phyloP scores from a whole-genome alignment of 2,329 filamentous ascomycete species.

The Taxawa tesnikishii region DNA sequence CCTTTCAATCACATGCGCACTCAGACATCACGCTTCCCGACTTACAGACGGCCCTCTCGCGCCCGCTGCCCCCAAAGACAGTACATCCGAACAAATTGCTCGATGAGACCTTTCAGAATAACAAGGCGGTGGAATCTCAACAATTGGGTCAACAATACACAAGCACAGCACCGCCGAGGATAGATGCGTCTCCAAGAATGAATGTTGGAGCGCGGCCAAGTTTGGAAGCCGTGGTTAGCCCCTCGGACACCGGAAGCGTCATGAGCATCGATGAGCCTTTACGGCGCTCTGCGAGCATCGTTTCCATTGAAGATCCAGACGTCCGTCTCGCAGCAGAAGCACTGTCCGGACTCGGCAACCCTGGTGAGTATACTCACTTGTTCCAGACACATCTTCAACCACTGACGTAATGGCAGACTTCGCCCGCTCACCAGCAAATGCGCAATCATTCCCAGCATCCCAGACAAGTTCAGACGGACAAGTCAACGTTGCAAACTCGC shows the following conservation, averaged over 20 bases:
- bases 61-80: constrained; percentile 17
- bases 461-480: constrained; percentile 13
- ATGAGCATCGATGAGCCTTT: constrained; percentile 26
- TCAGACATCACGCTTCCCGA: constrained; percentile 28
- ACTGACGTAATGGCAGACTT: constrained; percentile 22
- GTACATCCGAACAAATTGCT: constrained; percentile 11
- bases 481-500: constrained; percentile 20
- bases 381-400: constrained; percentile 3
- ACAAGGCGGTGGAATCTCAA: constrained; percentile 10
- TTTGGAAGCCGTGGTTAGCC: constrained; percentile 26
- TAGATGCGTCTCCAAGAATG: constrained; percentile 24
- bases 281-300: constrained; percentile 26
- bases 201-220: constrained; percentile 20
- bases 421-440: constrained; percentile 25
- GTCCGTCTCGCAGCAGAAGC: constrained; percentile 38
- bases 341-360: constrained; percentile 35
- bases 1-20: constrained; percentile 11
- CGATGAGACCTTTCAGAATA: constrained; percentile 13
- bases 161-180: constrained; percentile 16
- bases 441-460: constrained; percentile 16
- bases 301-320: constrained; percentile 36
- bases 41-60: constrained; percentile 30
- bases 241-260: constrained; percentile 31
- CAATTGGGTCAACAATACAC: constrained; percentile 1
- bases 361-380: constrained; percentile 24